A percentile compares a stretch with the other conserved stretches of the same genome.
Evolutionary conservation across 1,139 yeast species (phyloP).

Genomic region (Suhomyces wounanorum): DNA sequence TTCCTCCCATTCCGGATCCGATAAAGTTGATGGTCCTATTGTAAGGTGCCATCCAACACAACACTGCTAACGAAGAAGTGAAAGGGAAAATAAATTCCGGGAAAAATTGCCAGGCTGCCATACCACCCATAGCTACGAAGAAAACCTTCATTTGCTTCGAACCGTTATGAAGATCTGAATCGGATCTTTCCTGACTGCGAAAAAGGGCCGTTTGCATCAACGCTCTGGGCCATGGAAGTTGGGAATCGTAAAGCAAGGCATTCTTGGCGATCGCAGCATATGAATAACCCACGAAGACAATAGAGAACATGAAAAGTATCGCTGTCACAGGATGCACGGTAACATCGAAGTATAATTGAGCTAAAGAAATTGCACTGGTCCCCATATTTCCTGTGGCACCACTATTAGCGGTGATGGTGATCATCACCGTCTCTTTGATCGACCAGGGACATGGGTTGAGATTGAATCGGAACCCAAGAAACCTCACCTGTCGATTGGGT

Average conservation of each 20-base stretch:
- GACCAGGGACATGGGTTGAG: slow-evolving; percentile 26
- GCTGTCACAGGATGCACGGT: slow-evolving; percentile 18
- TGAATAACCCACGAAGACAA: slow-evolving; percentile 24
- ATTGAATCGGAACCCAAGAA: slow-evolving; percentile 13
- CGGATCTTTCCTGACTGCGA: slow-evolving; percentile 19
- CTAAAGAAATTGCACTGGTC: slow-evolving; percentile 21
- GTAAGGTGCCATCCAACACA: slow-evolving; percentile 25
- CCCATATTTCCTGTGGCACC: slow-evolving; percentile 26
- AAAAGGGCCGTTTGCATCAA: slow-evolving; percentile 25
- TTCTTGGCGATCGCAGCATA: slow-evolving; percentile 23
- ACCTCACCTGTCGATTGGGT: slow-evolving; percentile 14
- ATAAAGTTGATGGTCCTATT: slow-evolving; percentile 19
- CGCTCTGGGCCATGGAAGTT: slow-evolving; percentile 23
- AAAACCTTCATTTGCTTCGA: slow-evolving; percentile 23
- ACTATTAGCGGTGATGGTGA: slow-evolving; percentile 23
- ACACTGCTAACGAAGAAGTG: slow-evolving; percentile 22
- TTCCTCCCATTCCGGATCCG: slow-evolving; percentile 27
- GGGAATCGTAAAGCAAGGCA: slow-evolving; percentile 19
- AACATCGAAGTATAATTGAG: slow-evolving; percentile 20
- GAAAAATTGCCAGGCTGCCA: slow-evolving; percentile 29
- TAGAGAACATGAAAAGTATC: slow-evolving; percentile 22
- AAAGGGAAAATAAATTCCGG: slow-evolving; percentile 24
- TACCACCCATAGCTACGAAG: slow-evolving; percentile 28
- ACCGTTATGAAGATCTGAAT: slow-evolving; percentile 12
- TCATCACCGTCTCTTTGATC: slow-evolving; percentile 24